A percentile compares a stretch with the other conserved stretches of the same genome.
Conservation (phyloP, 2,329 filamentous ascomycete genomes). For the Neofusicoccum umdonicola region DNA sequence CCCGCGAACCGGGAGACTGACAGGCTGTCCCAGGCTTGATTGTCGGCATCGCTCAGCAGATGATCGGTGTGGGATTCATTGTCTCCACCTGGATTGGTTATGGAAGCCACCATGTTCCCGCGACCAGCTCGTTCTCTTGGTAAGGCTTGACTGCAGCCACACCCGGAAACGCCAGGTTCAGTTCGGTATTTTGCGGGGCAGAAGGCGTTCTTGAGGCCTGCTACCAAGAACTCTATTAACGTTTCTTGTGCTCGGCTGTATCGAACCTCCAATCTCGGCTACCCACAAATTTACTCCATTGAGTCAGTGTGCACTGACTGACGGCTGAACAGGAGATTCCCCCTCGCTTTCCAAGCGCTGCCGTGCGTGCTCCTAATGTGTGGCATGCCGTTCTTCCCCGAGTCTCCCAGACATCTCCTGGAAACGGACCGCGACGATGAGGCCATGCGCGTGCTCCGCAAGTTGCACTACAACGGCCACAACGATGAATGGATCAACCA, state of each 20-base stretch:
- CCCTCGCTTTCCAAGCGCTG: slow-evolving; percentile 47
- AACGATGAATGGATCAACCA: slow-evolving; percentile 59
- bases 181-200: neutral
- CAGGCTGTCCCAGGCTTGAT: slow-evolving; percentile 40
- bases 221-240: neutral
- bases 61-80: slow-evolving; percentile 58
- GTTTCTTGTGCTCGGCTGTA: neutral
- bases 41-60: slow-evolving; percentile 57
- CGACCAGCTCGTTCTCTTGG: slow-evolving; percentile 39
- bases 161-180: neutral
- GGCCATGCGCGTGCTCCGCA: slow-evolving; percentile 44
- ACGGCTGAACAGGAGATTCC: slow-evolving; percentile 31
- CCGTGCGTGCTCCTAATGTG: slow-evolving; percentile 44
- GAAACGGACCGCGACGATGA: slow-evolving; percentile 56
- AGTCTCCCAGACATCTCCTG: slow-evolving; percentile 36
- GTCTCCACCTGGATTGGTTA: slow-evolving; percentile 55
- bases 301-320: neutral
- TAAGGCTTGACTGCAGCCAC: neutral
- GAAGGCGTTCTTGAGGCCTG: neutral
- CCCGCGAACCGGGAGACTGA: neutral
- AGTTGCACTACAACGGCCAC: slow-evolving; percentile 54
- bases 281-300: neutral
- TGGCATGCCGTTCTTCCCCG: slow-evolving; percentile 44
- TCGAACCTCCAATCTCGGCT: neutral
- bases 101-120: slow-evolving; percentile 35